A percentile compares a stretch with the other conserved stretches of the same genome.
Conservation (phyloP, 768 basidiomycete genomes). For the Lactarius quietus region DNA sequence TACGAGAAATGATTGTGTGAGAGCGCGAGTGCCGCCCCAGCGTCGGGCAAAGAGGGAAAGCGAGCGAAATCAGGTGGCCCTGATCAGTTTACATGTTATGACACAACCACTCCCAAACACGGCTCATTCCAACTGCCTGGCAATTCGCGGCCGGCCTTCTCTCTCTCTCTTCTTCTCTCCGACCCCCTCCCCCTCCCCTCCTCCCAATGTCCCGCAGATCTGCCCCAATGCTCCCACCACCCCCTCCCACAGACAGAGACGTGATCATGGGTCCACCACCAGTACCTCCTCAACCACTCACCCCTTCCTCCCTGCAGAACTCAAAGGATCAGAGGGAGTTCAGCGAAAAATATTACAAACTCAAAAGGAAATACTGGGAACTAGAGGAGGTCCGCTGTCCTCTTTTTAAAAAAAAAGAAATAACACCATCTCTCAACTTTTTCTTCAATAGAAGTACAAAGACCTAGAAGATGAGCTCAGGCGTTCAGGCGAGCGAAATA, state of each 20-base stretch:
- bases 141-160: conserved; percentile 24
- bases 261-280: conserved; percentile 51
- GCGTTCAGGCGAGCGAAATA: conserved; percentile 60
- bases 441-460: conserved; percentile 49
- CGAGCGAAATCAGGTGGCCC: conserved; percentile 13
- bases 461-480: conserved; percentile 54
- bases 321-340: conserved; percentile 44
- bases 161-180: conserved; percentile 28
- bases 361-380: conserved; percentile 64
- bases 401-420: not conserved
- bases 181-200: conserved; percentile 19
- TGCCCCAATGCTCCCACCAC: conserved; percentile 26
- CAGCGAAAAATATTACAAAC: conserved; percentile 58
- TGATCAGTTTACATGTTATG: conserved; percentile 22
- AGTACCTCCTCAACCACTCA: conserved; percentile 34
- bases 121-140: conserved; percentile 29
- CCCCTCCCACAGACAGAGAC: conserved; percentile 43
- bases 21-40: not conserved
- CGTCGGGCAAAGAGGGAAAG: not conserved
- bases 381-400: conserved; percentile 57
- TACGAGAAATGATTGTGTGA: conserved; percentile 14
- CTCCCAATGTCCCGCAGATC: conserved; percentile 20
- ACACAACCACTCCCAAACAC: conserved; percentile 25
- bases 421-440: not conserved
- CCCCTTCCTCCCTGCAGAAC: conserved; percentile 32